Evolutionary conservation across 305 asterid species (phyloP).

Genomic region (Fraxinus nigra): DNA sequence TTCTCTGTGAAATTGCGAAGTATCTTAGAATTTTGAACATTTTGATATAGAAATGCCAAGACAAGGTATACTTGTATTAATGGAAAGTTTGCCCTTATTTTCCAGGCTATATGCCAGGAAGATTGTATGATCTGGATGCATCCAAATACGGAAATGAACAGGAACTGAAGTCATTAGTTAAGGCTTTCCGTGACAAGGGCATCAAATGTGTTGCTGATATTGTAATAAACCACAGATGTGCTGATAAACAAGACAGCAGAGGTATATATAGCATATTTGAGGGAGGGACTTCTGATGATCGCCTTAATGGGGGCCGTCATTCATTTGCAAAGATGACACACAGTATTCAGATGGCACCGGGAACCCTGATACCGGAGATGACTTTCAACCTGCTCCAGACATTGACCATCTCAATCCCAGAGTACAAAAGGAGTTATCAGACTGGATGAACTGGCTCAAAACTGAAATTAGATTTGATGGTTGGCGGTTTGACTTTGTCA

Average conservation of each 20-base stretch:
- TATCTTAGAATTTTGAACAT: neutral
- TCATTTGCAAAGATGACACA: constrained; percentile 58
- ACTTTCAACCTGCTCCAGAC: constrained; percentile 54
- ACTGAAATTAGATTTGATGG: constrained; percentile 70
- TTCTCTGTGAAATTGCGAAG: neutral
- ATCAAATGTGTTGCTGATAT: constrained; percentile 72
- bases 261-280: constrained; percentile 72
- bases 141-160: constrained; percentile 60
- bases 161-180: constrained; percentile 45
- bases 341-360: constrained; percentile 69
- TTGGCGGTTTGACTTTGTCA: constrained; percentile 73
- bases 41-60: neutral
- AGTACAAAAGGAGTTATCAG: constrained; percentile 66
- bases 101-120: constrained; percentile 72
- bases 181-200: constrained; percentile 40
- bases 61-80: neutral
- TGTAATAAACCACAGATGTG: constrained; percentile 80
- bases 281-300: constrained; percentile 75
- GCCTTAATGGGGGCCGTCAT: constrained; percentile 81
- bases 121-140: constrained; percentile 72
- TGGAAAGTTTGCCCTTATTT: neutral
- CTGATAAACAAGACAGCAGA: constrained; percentile 52
- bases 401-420: constrained; percentile 64
- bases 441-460: constrained; percentile 90
- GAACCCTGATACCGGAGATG: constrained; percentile 61